A percentile compares a stretch with the other conserved stretches of the same genome.
These are phyloP conservation scores for Pseudogymnoascus sp. DNA, from an alignment of 2,329 filamentous ascomycete genomes.

Conservation along the genomic window DNA sequence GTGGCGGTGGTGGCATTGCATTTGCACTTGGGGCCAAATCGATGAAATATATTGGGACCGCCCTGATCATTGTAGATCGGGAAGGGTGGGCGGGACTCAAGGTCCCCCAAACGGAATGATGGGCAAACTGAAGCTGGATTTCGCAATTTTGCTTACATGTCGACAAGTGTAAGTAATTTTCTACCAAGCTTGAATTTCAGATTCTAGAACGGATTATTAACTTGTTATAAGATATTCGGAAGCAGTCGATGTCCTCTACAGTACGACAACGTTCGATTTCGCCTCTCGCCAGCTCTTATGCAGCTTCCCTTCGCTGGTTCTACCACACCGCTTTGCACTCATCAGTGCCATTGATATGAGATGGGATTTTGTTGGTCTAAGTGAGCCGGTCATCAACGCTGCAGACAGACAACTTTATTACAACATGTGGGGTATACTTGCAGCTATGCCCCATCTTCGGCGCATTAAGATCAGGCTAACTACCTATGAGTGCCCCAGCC, in stretches of 20 bases:
- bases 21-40: conserved; percentile 12
- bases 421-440: background rate
- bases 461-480: background rate
- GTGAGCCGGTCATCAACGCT: background rate
- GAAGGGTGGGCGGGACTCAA: conserved; percentile 8
- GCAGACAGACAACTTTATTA: background rate
- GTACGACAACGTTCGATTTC: conserved; percentile 20
- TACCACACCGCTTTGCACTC: conserved; percentile 19
- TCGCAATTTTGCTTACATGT: conserved; percentile 16
- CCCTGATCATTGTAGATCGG: conserved; percentile 3
- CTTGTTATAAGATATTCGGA: conserved; percentile 16
- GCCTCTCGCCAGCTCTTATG: conserved; percentile 18
- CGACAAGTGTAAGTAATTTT: conserved; percentile 14
- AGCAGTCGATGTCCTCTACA: conserved; percentile 20
- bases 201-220: too few relatives aligned
- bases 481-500: background rate
- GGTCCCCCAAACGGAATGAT: conserved; percentile 11
- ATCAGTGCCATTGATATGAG: conserved; percentile 16
- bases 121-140: conserved; percentile 15
- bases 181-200: too few relatives aligned
- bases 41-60: too few relatives aligned
- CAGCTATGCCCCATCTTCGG: background rate
- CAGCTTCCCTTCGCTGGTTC: conserved; percentile 14
- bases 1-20: conserved; percentile 16
- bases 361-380: conserved; percentile 12